Conservation (phyloP, 2,329 filamentous ascomycete species). For the Verticillium dahliae region DNA sequence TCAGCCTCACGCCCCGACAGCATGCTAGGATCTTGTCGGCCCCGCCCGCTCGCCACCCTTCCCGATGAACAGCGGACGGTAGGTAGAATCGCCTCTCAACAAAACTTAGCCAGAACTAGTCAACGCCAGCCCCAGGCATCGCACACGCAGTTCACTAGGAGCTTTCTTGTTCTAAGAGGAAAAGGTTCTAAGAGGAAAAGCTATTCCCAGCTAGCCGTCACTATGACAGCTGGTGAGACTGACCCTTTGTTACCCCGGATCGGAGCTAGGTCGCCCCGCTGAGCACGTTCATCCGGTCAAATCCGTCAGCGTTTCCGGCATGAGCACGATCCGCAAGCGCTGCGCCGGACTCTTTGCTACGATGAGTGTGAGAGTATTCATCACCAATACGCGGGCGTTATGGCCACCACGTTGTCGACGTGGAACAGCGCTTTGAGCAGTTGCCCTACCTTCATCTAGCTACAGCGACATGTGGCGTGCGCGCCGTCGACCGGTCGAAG, state of each 20-base stretch:
- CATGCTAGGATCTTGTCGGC: not conserved
- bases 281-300: not conserved
- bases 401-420: not conserved
- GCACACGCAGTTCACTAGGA: not conserved
- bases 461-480: not conserved
- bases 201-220: not conserved
- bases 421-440: not conserved
- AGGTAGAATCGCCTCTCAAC: not conserved
- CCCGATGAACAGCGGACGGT: not conserved
- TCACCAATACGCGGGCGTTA: not conserved
- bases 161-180: too few relatives aligned
- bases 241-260: not conserved
- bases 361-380: not conserved
- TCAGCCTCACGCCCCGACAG: too few relatives aligned
- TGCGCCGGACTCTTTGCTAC: not conserved
- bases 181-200: too few relatives aligned
- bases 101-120: not conserved
- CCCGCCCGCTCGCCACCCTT: not conserved
- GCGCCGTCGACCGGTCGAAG: not conserved
- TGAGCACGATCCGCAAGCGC: not conserved
- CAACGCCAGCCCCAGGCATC: not conserved
- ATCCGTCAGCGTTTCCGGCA: not conserved
- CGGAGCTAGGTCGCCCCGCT: not conserved
- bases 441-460: not conserved
- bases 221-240: not conserved